Conservation (phyloP, 2,329 filamentous ascomycete genomes). For the Penicillium sp. region DNA sequence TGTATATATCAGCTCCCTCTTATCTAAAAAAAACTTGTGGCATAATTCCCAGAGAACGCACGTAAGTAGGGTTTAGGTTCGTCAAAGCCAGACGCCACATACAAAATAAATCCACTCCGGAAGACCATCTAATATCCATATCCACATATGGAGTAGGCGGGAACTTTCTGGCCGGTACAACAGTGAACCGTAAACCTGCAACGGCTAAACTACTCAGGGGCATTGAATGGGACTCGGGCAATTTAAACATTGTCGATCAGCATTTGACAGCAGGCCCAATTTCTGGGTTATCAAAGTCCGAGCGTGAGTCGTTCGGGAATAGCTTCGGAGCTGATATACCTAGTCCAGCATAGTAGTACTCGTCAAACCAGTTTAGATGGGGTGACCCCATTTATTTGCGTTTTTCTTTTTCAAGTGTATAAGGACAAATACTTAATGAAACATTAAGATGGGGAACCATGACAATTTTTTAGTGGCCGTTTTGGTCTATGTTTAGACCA, state of each 20-base stretch:
- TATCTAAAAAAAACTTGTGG: neutral
- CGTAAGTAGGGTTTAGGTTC: neutral
- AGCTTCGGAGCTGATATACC: conserved; percentile 1
- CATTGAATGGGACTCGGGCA: neutral
- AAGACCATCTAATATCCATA: neutral
- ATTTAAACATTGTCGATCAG: conserved; percentile 7
- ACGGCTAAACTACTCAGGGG: neutral
- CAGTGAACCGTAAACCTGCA: neutral
- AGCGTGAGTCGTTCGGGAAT: neutral
- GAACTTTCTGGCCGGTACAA: neutral
- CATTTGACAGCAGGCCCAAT: conserved; percentile 1
- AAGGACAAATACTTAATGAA: neutral
- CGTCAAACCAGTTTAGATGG: neutral
- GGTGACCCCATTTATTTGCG: no score
- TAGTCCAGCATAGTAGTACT: neutral
- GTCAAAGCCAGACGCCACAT: neutral
- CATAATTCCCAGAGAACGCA: neutral
- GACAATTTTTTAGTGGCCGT: neutral
- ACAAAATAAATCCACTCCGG: neutral
- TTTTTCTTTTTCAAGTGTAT: neutral
- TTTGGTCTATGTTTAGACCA: neutral
- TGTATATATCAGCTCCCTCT: neutral
- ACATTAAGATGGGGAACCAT: neutral
- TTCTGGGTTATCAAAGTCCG: neutral
- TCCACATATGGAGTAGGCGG: neutral